These are phyloP conservation scores for Warburgia ugandensis DNA, from an alignment of 164 flowering plant species.

Conservation along the genomic window DNA sequence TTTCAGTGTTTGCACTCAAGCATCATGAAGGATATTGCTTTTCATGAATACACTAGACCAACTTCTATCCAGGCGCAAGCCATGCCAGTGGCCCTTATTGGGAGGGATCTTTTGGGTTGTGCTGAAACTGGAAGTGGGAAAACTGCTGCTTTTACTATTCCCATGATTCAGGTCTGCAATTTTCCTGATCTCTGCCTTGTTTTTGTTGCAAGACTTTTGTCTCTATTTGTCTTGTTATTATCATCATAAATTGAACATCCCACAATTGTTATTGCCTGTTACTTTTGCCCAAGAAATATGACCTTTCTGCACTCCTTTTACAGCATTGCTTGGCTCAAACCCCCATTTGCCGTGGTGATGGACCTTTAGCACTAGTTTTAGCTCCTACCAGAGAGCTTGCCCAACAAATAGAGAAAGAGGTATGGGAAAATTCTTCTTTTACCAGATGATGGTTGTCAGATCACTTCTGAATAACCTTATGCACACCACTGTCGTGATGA, in stretches of 20 bases:
- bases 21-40: conserved; percentile 51
- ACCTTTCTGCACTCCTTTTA: conserved; percentile 2
- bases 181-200: too few species aligned
- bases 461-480: too few species aligned
- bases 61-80: conserved; percentile 64
- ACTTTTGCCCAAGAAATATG: background rate
- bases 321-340: conserved; percentile 58
- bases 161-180: conserved; percentile 55
- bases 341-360: conserved; percentile 48
- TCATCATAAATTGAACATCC: background rate
- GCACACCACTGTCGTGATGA: too few species aligned
- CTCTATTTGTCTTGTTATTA: background rate
- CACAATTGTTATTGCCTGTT: background rate
- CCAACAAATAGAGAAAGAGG: conserved; percentile 54
- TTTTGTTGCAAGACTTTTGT: background rate
- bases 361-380: conserved; percentile 51
- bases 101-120: conserved; percentile 56
- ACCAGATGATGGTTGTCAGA: background rate
- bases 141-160: conserved; percentile 63
- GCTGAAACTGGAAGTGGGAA: conserved; percentile 74
- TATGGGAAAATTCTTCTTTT: background rate
- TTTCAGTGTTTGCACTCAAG: conserved; percentile 41
- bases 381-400: conserved; percentile 78
- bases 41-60: conserved; percentile 52
- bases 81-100: conserved; percentile 58